Evolutionary conservation across 306 rosid genomes (phyloP).

Genomic region (Luffa acutangula): DNA sequence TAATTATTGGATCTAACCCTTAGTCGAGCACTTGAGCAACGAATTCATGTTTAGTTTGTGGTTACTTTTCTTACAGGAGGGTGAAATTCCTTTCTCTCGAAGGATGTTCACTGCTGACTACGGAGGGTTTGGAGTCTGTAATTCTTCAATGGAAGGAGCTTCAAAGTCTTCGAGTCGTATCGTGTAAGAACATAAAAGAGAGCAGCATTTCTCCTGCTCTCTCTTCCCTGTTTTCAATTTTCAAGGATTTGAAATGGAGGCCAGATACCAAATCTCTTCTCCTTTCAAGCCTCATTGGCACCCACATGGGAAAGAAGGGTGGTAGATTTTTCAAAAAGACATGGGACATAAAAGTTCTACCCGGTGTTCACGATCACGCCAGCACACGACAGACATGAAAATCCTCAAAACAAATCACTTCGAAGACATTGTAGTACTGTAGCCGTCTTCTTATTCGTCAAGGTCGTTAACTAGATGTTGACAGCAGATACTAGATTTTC

Average conservation of each 20-base stretch:
- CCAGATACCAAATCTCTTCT: slow-evolving; percentile 60
- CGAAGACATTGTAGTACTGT: not conserved
- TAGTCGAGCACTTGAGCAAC: not conserved
- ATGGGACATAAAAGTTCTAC: slow-evolving; percentile 15
- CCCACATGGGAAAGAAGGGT: slow-evolving; percentile 69
- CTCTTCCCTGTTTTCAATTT: slow-evolving; percentile 43
- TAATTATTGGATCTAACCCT: not conserved
- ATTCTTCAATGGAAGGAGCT: slow-evolving; percentile 63
- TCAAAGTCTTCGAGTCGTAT: slow-evolving; percentile 53
- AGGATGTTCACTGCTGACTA: slow-evolving; percentile 77
- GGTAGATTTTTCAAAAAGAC: slow-evolving; percentile 58
- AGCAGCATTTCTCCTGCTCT: slow-evolving; percentile 55
- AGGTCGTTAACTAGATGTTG: not conserved
- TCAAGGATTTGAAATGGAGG: slow-evolving; percentile 78
- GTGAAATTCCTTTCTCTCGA: slow-evolving; percentile 50
- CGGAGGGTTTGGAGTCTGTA: slow-evolving; percentile 61
- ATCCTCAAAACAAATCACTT: not conserved
- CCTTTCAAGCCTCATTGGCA: slow-evolving; percentile 36
- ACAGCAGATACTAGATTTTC: not conserved
- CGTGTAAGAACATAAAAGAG: slow-evolving; percentile 73
- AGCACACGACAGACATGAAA: not conserved
- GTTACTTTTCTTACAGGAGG: slow-evolving; percentile 42
- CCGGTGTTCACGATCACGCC: not conserved
- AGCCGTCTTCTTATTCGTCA: not conserved
- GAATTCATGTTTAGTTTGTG: not conserved